Evolutionary conservation across 495 filamentous ascomycete species (phyloP), one percentile per base, ranked within the genome.

Genomic region (Neurospora sp.): DNA sequence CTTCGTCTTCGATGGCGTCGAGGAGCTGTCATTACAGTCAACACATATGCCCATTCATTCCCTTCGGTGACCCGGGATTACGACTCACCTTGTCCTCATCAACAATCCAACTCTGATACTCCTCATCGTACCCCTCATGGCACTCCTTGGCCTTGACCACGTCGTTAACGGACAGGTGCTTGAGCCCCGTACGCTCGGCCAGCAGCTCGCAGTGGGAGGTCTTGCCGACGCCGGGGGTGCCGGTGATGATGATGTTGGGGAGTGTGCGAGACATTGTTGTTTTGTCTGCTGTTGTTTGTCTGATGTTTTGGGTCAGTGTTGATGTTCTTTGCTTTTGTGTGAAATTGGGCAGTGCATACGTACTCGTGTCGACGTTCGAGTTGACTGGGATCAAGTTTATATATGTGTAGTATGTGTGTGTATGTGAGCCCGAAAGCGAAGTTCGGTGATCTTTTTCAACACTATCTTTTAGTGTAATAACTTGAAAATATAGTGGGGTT

Each of bases 151-250:
- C 91, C 80, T 97, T 97, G 76, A 94, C 94, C 66, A 98, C 83
- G 70, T 95, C 85, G 81, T 98, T 98, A 79, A 99, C 88, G n/a
- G 89, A 90, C 7, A 99, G 82, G 81, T 97, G 94, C 79, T 89
- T 89, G 72, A 98, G 84, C 12, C 81, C 82, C 5, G 82, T 84
- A 72, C 82, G 80, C 77, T 91, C 85, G 44, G 94, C 92, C 71
- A 98, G 85, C 74, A 89, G 84, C 80, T 96, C 92, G 77, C 90
- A 91, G 82, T 97, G 94, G 23, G 91, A 93, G 20, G 94, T 97
- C 84, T 99, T 99, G 79, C 96, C 96, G 35, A 95, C 92, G 70
- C 96, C 96, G 7, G 96, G 96, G 39, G 96, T 98, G 76, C 96
- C 96, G 70, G 96, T 98, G 75, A 99, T 86, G 72, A 99, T 91